Evolutionary conservation across 2,329 filamentous ascomycete species (phyloP), one percentile per base, ranked within the genome.

Genomic region (Elsinoe necatrix): DNA sequence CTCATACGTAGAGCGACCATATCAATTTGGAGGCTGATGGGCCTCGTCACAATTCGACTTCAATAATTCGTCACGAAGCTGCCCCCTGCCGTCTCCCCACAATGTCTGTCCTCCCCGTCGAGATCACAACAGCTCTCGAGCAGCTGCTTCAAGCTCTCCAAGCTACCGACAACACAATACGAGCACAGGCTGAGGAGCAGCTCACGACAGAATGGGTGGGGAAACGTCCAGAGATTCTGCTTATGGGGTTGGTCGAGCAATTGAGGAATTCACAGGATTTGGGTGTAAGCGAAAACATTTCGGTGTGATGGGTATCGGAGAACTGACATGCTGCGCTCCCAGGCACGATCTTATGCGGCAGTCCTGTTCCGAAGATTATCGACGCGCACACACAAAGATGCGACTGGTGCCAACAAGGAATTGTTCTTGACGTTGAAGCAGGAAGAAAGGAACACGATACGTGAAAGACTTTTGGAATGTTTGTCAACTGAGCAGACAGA

Each of bases 171-270:
- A 98, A 98, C 75, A 78, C 79, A 58, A 80, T 89, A 65, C 86
- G 93, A 69, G 83, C 87, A 27, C 83, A 89, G 71, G 92, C 92
- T 54, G 93, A 98, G 73, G 89, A 95, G 62, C 86, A 91, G 71
- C 77, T 98, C 61, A 88, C 89, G 71, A 88, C 83, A 73, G 91
- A 90, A 78, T 98, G 93, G 93, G 87, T 90, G 34, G 76, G 77
- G 60, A 80, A 82, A 57, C 82, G 87, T 60, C 91, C 93, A 34
- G 91, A 96, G 67, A 80, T 95, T 64, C 78, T 97, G 64, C 76
- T 98, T 69, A 93, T 97, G 86, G 93, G 91, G 62, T 77, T 98
- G 65, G 91, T 87, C 39, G 93, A 97, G 75, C 92, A 97, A 74
- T 84, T 95, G 64, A 84, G 88, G 67, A 83, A 80, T 62, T 83